Conservation (phyloP, 2,329 filamentous ascomycete species). For the Fusarium sp. region DNA sequence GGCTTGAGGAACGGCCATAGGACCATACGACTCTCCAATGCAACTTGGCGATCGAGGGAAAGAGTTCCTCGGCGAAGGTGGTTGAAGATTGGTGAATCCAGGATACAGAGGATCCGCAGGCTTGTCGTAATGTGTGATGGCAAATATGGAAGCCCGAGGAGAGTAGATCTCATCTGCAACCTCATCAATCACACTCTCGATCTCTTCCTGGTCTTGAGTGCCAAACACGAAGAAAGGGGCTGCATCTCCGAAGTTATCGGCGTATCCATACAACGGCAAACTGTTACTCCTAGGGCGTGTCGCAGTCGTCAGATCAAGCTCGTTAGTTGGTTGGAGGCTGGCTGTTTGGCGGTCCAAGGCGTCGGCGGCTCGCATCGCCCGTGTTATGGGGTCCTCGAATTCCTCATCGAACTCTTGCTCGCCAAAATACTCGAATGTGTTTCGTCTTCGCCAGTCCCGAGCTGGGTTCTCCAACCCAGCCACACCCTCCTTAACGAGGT, state of each 20-base stretch:
- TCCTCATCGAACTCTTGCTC: slow-evolving; percentile 29
- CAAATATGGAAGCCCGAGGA: slow-evolving; percentile 40
- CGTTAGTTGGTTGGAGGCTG: slow-evolving; percentile 60
- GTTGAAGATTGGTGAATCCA: slow-evolving; percentile 31
- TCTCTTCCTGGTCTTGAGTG: slow-evolving; percentile 42
- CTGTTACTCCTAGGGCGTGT: slow-evolving; percentile 60
- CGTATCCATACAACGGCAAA: slow-evolving; percentile 58
- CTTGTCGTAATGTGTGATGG: slow-evolving; percentile 45
- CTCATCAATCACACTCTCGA: slow-evolving; percentile 31
- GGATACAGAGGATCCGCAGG: slow-evolving; percentile 35
- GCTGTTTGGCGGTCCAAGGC: slow-evolving; percentile 66
- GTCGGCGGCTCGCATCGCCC: slow-evolving; percentile 69
- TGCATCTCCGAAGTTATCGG: slow-evolving; percentile 55
- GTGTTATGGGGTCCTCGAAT: slow-evolving; percentile 60
- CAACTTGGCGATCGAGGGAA: slow-evolving; percentile 46
- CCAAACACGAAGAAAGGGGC: slow-evolving; percentile 63
- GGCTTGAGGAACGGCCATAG: slow-evolving; percentile 26
- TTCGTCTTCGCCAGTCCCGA: slow-evolving; percentile 34
- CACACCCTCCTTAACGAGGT: slow-evolving; percentile 62
- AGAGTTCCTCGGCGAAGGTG: slow-evolving; percentile 30
- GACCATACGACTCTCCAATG: slow-evolving; percentile 47
- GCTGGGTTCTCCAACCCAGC: slow-evolving; percentile 47
- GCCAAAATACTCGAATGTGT: slow-evolving; percentile 31
- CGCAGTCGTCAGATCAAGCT: slow-evolving; percentile 58
- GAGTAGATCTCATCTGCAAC: slow-evolving; percentile 19